Evolutionary conservation across 192 early-diverging fungal species (phyloP), one percentile per base, ranked within the genome.

Genomic region (Jimgerdemannia flammicorona): DNA sequence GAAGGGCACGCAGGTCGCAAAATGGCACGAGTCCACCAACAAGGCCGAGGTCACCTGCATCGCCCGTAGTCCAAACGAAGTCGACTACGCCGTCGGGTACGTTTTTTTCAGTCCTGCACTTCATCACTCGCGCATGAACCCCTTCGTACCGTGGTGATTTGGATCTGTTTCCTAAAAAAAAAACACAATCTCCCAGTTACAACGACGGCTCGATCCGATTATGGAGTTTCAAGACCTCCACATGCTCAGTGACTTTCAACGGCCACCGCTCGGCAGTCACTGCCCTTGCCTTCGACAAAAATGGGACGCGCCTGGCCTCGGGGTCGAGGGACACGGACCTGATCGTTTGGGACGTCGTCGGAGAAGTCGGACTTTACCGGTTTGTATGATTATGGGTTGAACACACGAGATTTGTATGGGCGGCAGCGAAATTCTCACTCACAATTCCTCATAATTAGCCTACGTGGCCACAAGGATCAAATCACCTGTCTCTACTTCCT

Each of bases 391-490:
- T 18, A 29, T 3, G 59, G n/a, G 3, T 14, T 10, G 7, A 68
- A 64, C n/a, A 75, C n/a, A n/a, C n/a, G n/a, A n/a, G n/a, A n/a
- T n/a, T n/a, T n/a, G n/a, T n/a, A n/a, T n/a, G n/a, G n/a, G n/a
- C n/a, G n/a, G n/a, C n/a, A n/a, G n/a, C n/a, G n/a, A n/a, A n/a
- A n/a, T n/a, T n/a, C n/a, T n/a, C n/a, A n/a, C n/a, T 64, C 4
- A 64, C 54, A 10, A 64, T 20, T 67, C 3, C 20, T 14, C 18
- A 67, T 3, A 64, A 65, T 70, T 54, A 85, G 96, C 74, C 86
- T 99, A 74, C 90, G 91, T 41, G 97, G 97, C 14, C 97, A 99
- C 83, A 98, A 97, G 80, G 96, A 99, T 79, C 94, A 97, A 81
- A 87, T 99, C 63, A 97, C 97, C 39, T 79, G 85, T 8, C 78